Base-by-base conservation (phyloP, 805 yeast genomes). In the Lipomyces spencermartinsiae region DNA sequence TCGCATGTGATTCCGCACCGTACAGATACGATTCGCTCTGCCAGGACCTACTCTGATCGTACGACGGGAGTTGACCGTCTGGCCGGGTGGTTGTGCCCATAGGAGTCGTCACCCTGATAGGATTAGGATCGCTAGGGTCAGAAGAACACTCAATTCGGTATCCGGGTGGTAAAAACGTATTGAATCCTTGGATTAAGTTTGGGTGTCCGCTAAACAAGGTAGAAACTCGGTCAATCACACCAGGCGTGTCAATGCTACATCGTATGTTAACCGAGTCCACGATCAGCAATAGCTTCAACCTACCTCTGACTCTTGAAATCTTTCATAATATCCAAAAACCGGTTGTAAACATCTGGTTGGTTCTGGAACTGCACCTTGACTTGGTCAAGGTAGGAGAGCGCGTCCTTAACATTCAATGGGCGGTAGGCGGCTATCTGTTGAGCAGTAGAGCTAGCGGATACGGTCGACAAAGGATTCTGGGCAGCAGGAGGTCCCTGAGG, bases 111-210 rank as follows among this genome's bases (percentile, higher is more conserved):
- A 95, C 98, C 67, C 93, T 86, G 70, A 95, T 93, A 25, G 97
- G 96, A 73, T 90, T 89, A 16, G 97, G 96, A 76, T 94, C 98
- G 53, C 90, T 82, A 7, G 97, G 95, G 77, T 92, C 95, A 64
- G 84, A 77, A 0, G 97, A 90, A 80, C 98, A 95, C 78, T 92
- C 97, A 72, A 95, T 93, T 70, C 89, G 76, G 80, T 93, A 95
- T 2, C 99, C 99, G 29, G 97, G 97, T 0, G 99, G 99, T 73
- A 95, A 83, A 77, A 95, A 95, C 1, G 99, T 94, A 81, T 95
- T 95, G 80, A 95, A 96, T 0, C 99, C 99, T 80, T 95, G 98
- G 71, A 95, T 94, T 75, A 95, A 83, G 64, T 78, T 87, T 1
- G 97, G 97, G 78, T 93, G 97, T 14, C 98, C 98, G 71, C 93